Conservation (phyloP, 2,329 filamentous ascomycete species). For the Ascochyta pisi region DNA sequence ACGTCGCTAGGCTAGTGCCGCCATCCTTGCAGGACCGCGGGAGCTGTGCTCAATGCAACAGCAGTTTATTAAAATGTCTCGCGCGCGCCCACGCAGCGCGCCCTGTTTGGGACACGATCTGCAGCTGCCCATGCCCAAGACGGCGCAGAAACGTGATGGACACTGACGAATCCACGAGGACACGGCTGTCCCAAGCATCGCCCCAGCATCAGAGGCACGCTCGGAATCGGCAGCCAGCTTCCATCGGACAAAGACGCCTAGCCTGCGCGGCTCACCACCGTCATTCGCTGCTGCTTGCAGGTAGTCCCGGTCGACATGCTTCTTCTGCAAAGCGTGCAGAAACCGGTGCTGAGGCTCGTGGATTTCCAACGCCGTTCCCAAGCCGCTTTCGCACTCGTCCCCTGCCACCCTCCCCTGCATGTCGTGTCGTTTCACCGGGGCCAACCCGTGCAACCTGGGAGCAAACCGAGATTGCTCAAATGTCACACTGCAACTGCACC, state of each 20-base stretch:
- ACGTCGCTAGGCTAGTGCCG: constrained; percentile 7
- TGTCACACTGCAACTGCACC: constrained; percentile 1
- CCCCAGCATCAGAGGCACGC: not conserved
- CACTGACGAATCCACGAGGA: constrained; percentile 9
- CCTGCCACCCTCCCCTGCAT: constrained; percentile 9
- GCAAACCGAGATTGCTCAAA: constrained; percentile 13
- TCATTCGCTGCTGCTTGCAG: constrained; percentile 10
- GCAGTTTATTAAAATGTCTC: constrained; percentile 16
- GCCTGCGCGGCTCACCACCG: not conserved
- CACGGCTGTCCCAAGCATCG: not conserved
- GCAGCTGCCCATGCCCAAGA: constrained; percentile 13
- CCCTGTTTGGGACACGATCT: constrained; percentile 17
- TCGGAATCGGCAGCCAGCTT: constrained; percentile 7
- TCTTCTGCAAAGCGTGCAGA: constrained; percentile 15
- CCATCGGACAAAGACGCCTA: constrained; percentile 3
- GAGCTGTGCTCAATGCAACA: constrained; percentile 8
- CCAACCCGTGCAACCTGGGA: constrained; percentile 9
- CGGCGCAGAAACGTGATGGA: constrained; percentile 12
- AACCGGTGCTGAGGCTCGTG: constrained; percentile 12
- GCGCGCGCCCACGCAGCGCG: constrained; percentile 9
- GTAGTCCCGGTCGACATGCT: constrained; percentile 13
- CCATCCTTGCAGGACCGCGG: constrained; percentile 8
- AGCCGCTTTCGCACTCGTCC: constrained; percentile 7
- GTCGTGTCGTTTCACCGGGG: constrained; percentile 12
- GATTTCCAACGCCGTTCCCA: not conserved